Evolutionary conservation across 2,329 filamentous ascomycete genomes (phyloP).

Genomic region (Didymella glomerata): DNA sequence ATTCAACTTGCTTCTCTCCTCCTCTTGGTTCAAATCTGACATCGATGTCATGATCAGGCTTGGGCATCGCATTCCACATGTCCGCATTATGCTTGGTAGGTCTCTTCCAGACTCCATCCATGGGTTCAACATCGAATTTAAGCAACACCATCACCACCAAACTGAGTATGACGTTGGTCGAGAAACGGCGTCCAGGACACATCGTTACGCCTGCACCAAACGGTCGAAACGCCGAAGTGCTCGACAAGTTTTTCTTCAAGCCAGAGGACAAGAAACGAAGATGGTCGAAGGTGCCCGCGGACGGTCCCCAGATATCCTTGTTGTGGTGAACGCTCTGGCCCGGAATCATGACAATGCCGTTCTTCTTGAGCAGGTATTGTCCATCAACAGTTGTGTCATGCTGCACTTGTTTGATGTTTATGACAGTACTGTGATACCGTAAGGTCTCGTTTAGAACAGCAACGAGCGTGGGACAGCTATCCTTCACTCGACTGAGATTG

Average conservation of each 20-base stretch:
- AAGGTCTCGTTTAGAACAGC: constrained; percentile 56
- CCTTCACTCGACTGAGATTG: constrained; percentile 48
- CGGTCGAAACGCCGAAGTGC: constrained; percentile 42
- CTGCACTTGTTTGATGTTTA: constrained; percentile 50
- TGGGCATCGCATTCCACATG: constrained; percentile 46
- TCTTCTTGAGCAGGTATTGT: constrained; percentile 50
- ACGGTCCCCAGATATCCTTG: constrained; percentile 44
- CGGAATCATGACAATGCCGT: constrained; percentile 49
- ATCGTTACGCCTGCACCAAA: constrained; percentile 49
- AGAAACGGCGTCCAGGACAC: constrained; percentile 53
- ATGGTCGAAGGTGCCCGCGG: constrained; percentile 45
- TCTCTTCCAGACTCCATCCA: constrained; percentile 30
- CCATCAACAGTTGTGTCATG: constrained; percentile 46
- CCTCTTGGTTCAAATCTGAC: constrained; percentile 26
- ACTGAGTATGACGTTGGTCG: constrained; percentile 46
- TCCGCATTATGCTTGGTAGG: constrained; percentile 39
- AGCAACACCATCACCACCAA: constrained; percentile 46
- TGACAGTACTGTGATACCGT: constrained; percentile 51
- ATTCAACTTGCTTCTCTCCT: constrained; percentile 12
- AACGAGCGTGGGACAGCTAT: constrained; percentile 51
- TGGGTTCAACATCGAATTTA: constrained; percentile 44
- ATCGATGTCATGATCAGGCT: constrained; percentile 38
- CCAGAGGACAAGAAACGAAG: constrained; percentile 39
- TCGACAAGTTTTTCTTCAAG: constrained; percentile 26
- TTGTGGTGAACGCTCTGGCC: constrained; percentile 45